A percentile compares a stretch with the other conserved stretches of the same genome.
These are phyloP conservation scores for Ziziphus jujuba DNA, from an alignment of 306 rosid genomes.

Conservation along the genomic window DNA sequence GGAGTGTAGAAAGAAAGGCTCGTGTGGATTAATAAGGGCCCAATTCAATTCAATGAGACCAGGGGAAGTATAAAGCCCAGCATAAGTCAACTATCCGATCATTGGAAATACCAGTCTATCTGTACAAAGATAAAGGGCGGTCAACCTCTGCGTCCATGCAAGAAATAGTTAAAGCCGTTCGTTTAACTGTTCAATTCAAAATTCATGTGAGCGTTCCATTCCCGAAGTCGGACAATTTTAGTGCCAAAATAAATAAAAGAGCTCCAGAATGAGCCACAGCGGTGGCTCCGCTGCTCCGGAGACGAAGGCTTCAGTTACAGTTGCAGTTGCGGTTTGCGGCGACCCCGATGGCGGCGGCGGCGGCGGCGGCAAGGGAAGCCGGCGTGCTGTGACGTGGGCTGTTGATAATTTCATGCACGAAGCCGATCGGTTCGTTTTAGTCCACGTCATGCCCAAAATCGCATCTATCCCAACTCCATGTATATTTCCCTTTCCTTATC, in stretches of 20 bases:
- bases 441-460: conserved; percentile 83
- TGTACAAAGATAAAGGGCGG: too few species aligned
- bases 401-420: conserved; percentile 60
- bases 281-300: neutral
- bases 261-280: conserved; percentile 1
- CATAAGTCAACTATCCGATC: neutral
- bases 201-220: too few species aligned
- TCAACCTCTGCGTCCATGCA: neutral
- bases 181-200: too few species aligned
- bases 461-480: conserved; percentile 72
- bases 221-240: neutral
- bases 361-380: conserved; percentile 54
- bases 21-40: neutral
- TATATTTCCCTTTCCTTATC: conserved; percentile 11
- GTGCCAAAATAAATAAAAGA: neutral
- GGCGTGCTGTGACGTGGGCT: conserved; percentile 82
- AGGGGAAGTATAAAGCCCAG: neutral
- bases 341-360: conserved; percentile 39
- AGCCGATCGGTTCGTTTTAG: conserved; percentile 73
- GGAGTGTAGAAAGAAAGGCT: too few species aligned
- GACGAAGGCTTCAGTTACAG: conserved; percentile 60
- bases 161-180: too few species aligned
- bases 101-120: too few species aligned
- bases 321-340: conserved; percentile 74
- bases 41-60: neutral